Base-by-base conservation (phyloP, 1,139 yeast species). In the Geotrichum phurueaensis region DNA sequence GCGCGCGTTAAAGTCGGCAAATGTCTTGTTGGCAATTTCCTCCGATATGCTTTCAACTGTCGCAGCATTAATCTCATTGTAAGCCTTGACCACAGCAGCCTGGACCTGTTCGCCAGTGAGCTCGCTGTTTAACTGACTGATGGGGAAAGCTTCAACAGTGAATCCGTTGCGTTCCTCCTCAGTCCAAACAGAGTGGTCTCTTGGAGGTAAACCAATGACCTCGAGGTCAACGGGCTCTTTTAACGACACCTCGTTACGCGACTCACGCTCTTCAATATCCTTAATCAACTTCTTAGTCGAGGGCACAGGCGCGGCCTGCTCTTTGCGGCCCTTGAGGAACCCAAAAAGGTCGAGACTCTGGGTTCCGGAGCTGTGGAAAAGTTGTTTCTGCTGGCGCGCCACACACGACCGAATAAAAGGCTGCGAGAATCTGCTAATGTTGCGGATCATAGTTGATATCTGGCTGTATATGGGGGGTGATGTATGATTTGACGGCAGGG, bases 1-100 rank as follows among this genome's bases (percentile, higher is more conserved):
- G 69, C 96, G 80, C 31, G 52, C 53, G 33, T 47, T 39, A 39
- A 58, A 57, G 25, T 58, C 60, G 13, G 20, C 20, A 52, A 62
- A 33, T 15, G 51, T 55, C 22, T 51, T 27, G 29, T 49, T 33
- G 7, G 23, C 54, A 45, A 57, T 53, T 15, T 20, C 52, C 10
- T 56, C 56, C 3, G 57, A 36, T 22, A 49, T 49, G 45, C 31
- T 39, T 51, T 5, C 29, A 15, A 31, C 52, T 12, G 31, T 51
- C 13, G 48, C 43, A n/a, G 33, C 53, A 22, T 47, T 27, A 23
- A 55, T 49, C 53, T 55, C 58, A 5, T 31, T 27, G 49, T 58
- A 58, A 10, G 58, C 54, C 18, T 33, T 20, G 20, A 15, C 48
- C 55, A 60, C 15, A 20, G 58, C 58, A 7, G 25, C 45, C 25